Evolutionary conservation across 108 stramenopile species (phyloP), one percentile per base, ranked within the genome.

Genomic region (Nitzschia sp.): DNA sequence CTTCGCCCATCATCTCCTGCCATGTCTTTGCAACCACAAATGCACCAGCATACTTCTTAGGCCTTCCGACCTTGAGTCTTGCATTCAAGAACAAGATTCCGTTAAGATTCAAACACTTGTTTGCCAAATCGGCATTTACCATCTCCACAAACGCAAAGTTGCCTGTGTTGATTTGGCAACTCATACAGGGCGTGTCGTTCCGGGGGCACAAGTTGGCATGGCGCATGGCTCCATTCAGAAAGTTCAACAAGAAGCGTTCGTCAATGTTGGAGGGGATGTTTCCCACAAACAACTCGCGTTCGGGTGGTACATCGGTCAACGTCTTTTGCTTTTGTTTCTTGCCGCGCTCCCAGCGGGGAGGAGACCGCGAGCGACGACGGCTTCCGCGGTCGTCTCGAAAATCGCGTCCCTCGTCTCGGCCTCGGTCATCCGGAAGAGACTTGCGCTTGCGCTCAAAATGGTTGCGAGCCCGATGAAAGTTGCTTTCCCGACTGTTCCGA

Each of bases 71-170:
- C 66, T 95, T 92, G 36, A 97, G 76, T 21, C 75, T 48, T 15
- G 86, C 67, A 11, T 94, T 94, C 55, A 96, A 65, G 76, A 96
- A 97, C 16, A 95, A 92, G 64, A 97, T 90, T 13, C 94, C 94
- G 53, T 89, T 96, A 26, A 97, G 67, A 60, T 91, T 92, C 41
- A 97, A 68, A 6, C 85, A 85, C 27, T 75, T 78, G 61, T 91
- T 90, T 53, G 94, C 88, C 66, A 80, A 76, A 25, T 97, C 90
- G 1, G 87, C 68, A 21, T 76, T 74, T 1, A 80, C 66, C 25
- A 84, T 77, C 75, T 97, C 94, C 9, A 96, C 79, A 81, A 97
- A 97, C 22, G 96, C 96, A 82, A 92, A 97, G 75, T 93, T 94
- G 62, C 68, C 68, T 1, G 79, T 56, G 68, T 85, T 91, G 56